Conservation (phyloP, 1,139 yeast genomes). For the Eremothecium gossypii region DNA sequence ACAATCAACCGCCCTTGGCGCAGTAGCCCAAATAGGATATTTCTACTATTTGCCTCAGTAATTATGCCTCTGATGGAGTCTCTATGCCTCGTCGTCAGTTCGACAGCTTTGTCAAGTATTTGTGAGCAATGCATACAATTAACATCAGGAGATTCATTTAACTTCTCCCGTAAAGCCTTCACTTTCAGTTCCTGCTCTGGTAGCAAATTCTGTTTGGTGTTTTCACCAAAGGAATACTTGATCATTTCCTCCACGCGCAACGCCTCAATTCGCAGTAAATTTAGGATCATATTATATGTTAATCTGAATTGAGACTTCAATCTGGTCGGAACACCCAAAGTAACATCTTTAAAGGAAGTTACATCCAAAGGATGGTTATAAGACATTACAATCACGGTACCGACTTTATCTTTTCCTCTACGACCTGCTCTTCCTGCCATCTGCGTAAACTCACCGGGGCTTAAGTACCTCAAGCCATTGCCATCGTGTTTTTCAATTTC, state of each 20-base stretch:
- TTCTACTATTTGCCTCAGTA: conserved; percentile 39
- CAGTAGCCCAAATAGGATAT: conserved; percentile 41
- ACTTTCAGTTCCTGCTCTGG: conserved; percentile 79
- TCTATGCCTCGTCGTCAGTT: conserved; percentile 39
- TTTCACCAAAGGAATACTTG: conserved; percentile 89
- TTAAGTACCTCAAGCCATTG: conserved; percentile 61
- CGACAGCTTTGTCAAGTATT: conserved; percentile 40
- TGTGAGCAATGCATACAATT: conserved; percentile 33
- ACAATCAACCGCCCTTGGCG: conserved; percentile 53
- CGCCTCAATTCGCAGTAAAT: conserved; percentile 85
- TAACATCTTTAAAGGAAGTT: conserved; percentile 60
- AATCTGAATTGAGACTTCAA: conserved; percentile 84
- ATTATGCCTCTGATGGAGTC: conserved; percentile 39
- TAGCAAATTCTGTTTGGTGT: conserved; percentile 70
- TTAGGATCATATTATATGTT: conserved; percentile 92
- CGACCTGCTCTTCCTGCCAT: conserved; percentile 99
- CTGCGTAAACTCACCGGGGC: conserved; percentile 96
- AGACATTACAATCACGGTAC: conserved; percentile 93
- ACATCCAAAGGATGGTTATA: conserved; percentile 61
- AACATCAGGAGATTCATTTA: conserved; percentile 35
- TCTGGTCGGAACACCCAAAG: conserved; percentile 82
- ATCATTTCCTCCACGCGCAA: conserved; percentile 95
- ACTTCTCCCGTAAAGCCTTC: conserved; percentile 40
- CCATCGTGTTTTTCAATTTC: conserved; percentile 88
- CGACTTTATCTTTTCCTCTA: conserved; percentile 88